phyloP scores from a whole-genome alignment of 345 rosid genomes.

The Salix viminalis region DNA sequence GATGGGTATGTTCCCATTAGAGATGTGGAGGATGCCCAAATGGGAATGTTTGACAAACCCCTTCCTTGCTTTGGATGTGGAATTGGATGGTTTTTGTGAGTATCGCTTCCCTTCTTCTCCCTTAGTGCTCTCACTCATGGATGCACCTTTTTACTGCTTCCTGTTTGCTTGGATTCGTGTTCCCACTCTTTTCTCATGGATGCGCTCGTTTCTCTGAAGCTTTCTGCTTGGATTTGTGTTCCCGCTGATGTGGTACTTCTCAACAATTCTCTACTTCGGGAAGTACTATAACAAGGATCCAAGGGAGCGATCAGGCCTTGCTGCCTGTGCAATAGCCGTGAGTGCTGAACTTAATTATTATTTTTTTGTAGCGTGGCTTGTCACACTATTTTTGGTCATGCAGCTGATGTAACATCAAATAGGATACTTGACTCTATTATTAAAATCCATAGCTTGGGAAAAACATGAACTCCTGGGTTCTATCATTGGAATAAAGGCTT shows the following conservation, averaged over 20 bases:
- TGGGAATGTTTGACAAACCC: conserved; percentile 72
- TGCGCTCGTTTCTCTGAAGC: conserved; percentile 33
- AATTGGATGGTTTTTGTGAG: conserved; percentile 94
- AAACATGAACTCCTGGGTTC: not conserved
- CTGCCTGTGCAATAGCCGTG: conserved; percentile 90
- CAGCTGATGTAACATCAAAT: not conserved
- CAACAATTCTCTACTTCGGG: conserved; percentile 69
- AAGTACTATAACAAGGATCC: conserved; percentile 89
- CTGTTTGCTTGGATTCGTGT: conserved; percentile 3
- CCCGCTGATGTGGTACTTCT: conserved; percentile 77
- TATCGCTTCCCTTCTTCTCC: conserved; percentile 7
- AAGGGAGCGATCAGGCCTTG: conserved; percentile 89
- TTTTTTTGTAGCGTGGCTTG: not conserved
- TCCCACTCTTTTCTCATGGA: not conserved
- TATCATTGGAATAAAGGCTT: not conserved
- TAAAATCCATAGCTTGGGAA: not conserved
- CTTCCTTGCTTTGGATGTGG: conserved; percentile 96
- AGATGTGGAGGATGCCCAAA: conserved; percentile 43
- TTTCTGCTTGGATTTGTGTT: conserved; percentile 74
- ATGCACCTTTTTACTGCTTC: not conserved
- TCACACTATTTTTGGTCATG: not conserved
- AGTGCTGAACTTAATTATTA: conserved; percentile 28
- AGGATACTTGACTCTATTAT: not conserved
- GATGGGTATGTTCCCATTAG: conserved; percentile 49
- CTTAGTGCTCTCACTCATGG: not conserved